These are phyloP conservation scores for Helichrysum umbraculigerum DNA, from an alignment of 129 eudicot species.

Conservation along the genomic window DNA sequence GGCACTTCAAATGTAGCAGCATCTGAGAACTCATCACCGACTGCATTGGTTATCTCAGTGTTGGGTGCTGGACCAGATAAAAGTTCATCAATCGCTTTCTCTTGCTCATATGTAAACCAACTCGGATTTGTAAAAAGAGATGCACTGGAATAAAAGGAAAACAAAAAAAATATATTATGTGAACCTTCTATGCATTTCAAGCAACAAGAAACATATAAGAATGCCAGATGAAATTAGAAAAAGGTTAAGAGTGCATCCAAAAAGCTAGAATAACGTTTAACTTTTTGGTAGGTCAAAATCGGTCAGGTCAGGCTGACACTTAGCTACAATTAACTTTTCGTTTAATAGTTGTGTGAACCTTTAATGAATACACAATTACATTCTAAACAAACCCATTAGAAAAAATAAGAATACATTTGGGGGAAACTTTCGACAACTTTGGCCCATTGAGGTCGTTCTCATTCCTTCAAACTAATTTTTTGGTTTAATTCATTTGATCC, in stretches of 20 bases:
- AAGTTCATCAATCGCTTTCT: constrained; percentile 40
- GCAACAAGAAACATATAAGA: neutral
- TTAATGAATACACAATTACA: neutral
- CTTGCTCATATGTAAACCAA: constrained; percentile 87
- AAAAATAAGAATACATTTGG: neutral
- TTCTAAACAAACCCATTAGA: neutral
- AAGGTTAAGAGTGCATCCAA: neutral
- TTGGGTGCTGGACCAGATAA: constrained; percentile 6
- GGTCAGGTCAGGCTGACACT: neutral
- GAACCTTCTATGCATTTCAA: neutral
- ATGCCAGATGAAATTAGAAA: neutral
- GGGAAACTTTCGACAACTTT: neutral
- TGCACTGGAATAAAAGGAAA: constrained; percentile 46
- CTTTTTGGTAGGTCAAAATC: neutral
- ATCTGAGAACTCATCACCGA: constrained; percentile 34
- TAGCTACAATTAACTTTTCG: neutral
- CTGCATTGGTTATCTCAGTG: constrained; percentile 21
- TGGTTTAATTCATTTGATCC: neutral
- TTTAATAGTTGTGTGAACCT: neutral
- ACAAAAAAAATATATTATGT: neutral
- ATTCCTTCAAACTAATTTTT: neutral
- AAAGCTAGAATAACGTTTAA: neutral
- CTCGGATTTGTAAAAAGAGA: constrained; percentile 82
- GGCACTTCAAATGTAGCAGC: constrained; percentile 48
- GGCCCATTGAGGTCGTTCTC: neutral